Percentiles rank a stretch among this genome's conserved stretches.
Evolutionary conservation across 2,329 filamentous ascomycete species (phyloP).

Genomic region (Exserohilum turcica): DNA sequence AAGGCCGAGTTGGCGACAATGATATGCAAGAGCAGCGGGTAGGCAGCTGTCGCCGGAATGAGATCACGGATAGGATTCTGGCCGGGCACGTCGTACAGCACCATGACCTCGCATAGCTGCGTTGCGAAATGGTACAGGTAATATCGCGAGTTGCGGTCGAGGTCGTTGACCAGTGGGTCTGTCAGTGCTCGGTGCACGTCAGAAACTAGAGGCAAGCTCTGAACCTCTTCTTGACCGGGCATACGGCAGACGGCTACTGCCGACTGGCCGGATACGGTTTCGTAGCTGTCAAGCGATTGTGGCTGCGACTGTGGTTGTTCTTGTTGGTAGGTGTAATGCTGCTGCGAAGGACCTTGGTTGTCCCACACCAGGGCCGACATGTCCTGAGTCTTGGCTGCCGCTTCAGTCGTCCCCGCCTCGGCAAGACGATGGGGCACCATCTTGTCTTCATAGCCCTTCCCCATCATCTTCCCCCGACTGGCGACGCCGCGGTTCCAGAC

Average conservation of each 20-base stretch:
- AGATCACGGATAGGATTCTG: conserved; percentile 57
- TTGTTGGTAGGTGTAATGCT: conserved; percentile 8
- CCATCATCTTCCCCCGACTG: conserved; percentile 59
- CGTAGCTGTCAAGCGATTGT: not conserved
- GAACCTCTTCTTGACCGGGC: conserved; percentile 9
- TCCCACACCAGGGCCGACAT: conserved; percentile 27
- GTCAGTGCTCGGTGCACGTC: conserved; percentile 52
- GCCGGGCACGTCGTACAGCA: conserved; percentile 53
- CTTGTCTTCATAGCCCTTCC: conserved; percentile 55
- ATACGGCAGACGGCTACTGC: not conserved
- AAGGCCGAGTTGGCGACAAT: conserved; percentile 57
- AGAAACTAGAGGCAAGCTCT: conserved; percentile 28
- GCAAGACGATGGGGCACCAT: conserved; percentile 1
- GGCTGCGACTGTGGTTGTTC: not conserved
- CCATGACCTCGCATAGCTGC: conserved; percentile 61
- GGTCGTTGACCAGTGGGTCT: conserved; percentile 62
- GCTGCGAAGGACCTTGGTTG: conserved; percentile 3
- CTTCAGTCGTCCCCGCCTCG: conserved; percentile 19
- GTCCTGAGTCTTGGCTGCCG: conserved; percentile 32
- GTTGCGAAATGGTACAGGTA: conserved; percentile 56
- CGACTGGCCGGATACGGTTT: not conserved
- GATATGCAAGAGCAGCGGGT: conserved; percentile 54
- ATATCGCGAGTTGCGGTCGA: conserved; percentile 53
- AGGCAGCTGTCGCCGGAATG: conserved; percentile 52
- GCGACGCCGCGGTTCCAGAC: conserved; percentile 64